A percentile compares a stretch with the other conserved stretches of the same genome.
Evolutionary conservation across 208 protist species (phyloP).

Genomic region (Leishmania martiniquensis): DNA sequence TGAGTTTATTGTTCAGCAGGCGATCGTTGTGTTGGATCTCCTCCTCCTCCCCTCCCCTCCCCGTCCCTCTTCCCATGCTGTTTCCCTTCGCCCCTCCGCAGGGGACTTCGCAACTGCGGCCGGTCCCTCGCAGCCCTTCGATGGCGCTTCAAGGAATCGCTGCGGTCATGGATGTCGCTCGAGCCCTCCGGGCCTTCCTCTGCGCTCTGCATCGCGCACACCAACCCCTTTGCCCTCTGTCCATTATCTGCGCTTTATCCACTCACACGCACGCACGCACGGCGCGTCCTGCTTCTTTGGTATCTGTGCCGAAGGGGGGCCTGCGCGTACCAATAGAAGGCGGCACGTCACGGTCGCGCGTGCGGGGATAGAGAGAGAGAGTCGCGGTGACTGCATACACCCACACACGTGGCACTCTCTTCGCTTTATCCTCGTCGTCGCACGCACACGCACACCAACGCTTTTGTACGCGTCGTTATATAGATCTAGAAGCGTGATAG

Average conservation of each 20-base stretch:
- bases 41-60: background rate
- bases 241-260: background rate
- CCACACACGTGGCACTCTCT: background rate
- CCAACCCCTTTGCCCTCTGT: background rate
- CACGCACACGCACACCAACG: background rate
- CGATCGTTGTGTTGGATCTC: background rate
- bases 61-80: background rate
- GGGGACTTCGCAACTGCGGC: background rate
- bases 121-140: background rate
- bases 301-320: background rate
- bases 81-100: background rate
- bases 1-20: background rate
- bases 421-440: background rate
- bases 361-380: background rate
- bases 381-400: background rate
- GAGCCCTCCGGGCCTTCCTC: background rate
- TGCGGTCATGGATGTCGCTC: background rate
- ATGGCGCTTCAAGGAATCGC: background rate
- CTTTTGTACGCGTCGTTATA: background rate
- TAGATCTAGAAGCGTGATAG: background rate
- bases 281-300: background rate
- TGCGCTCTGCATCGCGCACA: background rate
- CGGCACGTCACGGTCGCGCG: background rate
- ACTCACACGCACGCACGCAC: constrained; percentile 12
- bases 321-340: background rate